Conservation (phyloP, 306 rosid species). For the Calophaca sinica region DNA sequence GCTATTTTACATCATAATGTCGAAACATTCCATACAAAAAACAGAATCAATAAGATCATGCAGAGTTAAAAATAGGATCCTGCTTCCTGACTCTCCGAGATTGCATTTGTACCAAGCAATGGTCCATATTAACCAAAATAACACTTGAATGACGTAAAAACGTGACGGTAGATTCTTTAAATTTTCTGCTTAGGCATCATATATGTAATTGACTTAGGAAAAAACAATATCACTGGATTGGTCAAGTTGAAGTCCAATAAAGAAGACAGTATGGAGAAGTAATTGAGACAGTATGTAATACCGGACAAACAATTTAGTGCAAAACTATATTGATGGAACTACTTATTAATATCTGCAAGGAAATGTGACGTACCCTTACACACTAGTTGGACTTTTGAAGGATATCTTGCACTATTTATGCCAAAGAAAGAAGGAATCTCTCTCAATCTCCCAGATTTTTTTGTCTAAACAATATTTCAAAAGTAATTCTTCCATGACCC, state of each 20-base stretch:
- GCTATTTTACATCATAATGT: constrained; percentile 25
- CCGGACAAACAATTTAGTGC: constrained; percentile 8
- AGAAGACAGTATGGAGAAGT: constrained; percentile 23
- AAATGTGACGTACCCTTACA: constrained; percentile 3
- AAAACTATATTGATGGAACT: background rate
- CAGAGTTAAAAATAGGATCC: constrained; percentile 34
- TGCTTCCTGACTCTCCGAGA: constrained; percentile 6
- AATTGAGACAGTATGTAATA: background rate
- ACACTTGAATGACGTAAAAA: constrained; percentile 17
- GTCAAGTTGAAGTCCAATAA: constrained; percentile 23
- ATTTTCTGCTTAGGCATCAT: constrained; percentile 16
- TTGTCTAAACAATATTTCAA: constrained; percentile 22
- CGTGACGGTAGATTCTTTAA: background rate
- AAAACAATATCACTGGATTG: background rate
- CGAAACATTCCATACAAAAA: constrained; percentile 17
- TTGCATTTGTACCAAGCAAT: constrained; percentile 13
- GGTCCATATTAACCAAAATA: constrained; percentile 20
- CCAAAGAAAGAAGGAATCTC: no score
- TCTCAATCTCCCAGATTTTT: no score
- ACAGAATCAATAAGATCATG: constrained; percentile 20
- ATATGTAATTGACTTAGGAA: background rate
- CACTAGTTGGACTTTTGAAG: constrained; percentile 24
- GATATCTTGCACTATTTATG: no score
- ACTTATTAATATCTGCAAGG: background rate
- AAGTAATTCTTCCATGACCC: constrained; percentile 13